Percentiles rank a stretch among this genome's conserved stretches.
These are phyloP conservation scores for Suhomyces panamericanus DNA, from an alignment of 1,139 yeast species.

Conservation along the genomic window DNA sequence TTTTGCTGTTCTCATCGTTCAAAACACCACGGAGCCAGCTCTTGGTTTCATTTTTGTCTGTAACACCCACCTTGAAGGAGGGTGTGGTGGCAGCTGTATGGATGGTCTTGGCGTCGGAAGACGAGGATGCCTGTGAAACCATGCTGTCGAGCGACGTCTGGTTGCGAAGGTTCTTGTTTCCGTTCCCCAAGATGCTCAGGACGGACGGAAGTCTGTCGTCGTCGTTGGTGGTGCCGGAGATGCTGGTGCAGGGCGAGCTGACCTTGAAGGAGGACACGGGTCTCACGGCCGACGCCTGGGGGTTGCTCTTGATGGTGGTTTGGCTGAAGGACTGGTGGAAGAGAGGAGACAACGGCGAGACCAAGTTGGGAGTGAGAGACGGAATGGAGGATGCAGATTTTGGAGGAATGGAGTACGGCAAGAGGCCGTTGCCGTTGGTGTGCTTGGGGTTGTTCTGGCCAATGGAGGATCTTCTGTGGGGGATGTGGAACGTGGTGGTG, in stretches of 20 bases:
- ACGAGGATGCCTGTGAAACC: conserved; percentile 2
- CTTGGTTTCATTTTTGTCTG: conserved; percentile 10
- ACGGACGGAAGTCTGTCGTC: conserved; percentile 15
- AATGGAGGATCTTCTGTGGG: conserved; percentile 3
- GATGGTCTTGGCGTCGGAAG: not conserved
- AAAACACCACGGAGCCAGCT: conserved; percentile 18
- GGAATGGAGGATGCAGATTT: conserved; percentile 17
- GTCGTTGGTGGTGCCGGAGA: conserved; percentile 6
- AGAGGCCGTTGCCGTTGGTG: not conserved
- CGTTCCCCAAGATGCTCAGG: conserved; percentile 12
- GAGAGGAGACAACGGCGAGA: conserved; percentile 44
- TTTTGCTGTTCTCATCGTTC: conserved; percentile 9
- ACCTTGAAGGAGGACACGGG: conserved; percentile 2
- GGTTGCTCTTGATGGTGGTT: conserved; percentile 14
- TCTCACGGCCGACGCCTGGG: conserved; percentile 3
- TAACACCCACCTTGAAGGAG: not conserved
- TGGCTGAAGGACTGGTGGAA: conserved; percentile 42
- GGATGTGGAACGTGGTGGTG: conserved; percentile 15
- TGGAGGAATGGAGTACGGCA: conserved; percentile 7
- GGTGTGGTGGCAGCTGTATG: conserved; percentile 3
- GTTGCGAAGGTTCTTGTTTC: conserved; percentile 3
- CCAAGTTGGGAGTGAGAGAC: conserved; percentile 34
- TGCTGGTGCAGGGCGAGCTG: not conserved
- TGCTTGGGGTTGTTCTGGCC: conserved; percentile 2
- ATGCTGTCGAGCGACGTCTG: conserved; percentile 9